Base-by-base conservation (phyloP, 73 alveolate genomes). In the Symbiodinium natans region DNA sequence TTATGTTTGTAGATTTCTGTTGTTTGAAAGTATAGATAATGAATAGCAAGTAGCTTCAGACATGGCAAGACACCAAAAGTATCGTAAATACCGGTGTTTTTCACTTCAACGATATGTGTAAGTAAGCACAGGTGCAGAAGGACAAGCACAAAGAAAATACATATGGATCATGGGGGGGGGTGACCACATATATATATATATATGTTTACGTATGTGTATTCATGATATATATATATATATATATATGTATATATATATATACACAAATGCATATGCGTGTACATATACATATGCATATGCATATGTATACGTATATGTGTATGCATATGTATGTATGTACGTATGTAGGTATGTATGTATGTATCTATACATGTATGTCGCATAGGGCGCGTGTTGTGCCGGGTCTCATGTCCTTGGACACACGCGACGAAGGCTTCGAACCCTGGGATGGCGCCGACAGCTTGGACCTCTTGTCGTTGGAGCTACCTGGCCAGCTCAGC, bases 371-470 rank as follows among this genome's bases (percentile, higher is more conserved):
- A 43, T 43, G 56, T 43, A 43, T 43, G 56, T 11, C 27, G 68
- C 21, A 52, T 52, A 52, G 29, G 27, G 68, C 21, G 21, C 21
- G 68, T 52, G 68, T 13, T 52, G 29, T 21, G 25, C n/a, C n/a
- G 29, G 27, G 0, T 52, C 68, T 21, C 3, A 52, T 17, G 29
- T 52, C 17, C 63, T 48, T 48, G 63, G 21, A 52, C 7, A 52
- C 68, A 5, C 5, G 68, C 21, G 59, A 6, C 59, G 77, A 63
- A 25, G 77, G 77, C 77, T 63, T 63, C 34, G 77, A 34, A 73
- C 86, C 27, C 19, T 90, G 97, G 97, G 88, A 90, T 73, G 97
- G 97, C 31, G 54, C 27, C 27, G 97, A 90, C 54, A 36, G 54
- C n/a, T 13, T 71, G 39, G 77, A n/a, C 74, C 34, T 85, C 38